Evolutionary conservation across 306 rosid species (phyloP), one percentile per base, ranked within the genome.

Genomic region (Nissolia schottii): DNA sequence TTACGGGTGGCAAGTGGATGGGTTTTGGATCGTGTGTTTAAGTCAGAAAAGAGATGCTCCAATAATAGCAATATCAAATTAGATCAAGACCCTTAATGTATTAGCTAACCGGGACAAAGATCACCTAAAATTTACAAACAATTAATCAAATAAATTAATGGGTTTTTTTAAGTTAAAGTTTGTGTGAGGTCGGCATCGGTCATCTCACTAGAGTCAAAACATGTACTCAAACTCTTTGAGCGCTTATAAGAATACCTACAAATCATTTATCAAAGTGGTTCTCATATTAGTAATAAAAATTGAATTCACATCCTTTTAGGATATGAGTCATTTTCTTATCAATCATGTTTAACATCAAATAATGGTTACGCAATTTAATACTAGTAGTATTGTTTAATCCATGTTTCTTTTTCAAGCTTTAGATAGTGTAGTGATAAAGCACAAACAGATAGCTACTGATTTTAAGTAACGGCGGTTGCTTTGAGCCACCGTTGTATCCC

Each of bases 341-440:
- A n/a, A n/a, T n/a, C n/a, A n/a, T n/a, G n/a, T n/a, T n/a, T n/a
- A n/a, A n/a, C n/a, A n/a, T n/a, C n/a, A n/a, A n/a, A n/a, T n/a
- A n/a, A 37, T 37, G 43, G 43, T 32, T 25, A 7, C 9, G 49
- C 62, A 37, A 53, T 61, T n/a, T 75, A n/a, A n/a, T n/a, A n/a
- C n/a, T n/a, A n/a, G n/a, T n/a, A n/a, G n/a, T n/a, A 54, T 53
- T 80, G 69, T 69, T 67, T 61, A 16, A 61, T 15, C 37, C 40
- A 22, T 63, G 64, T 51, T n/a, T 35, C 28, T 72, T 64, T 58
- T 13, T 79, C 19, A n/a, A n/a, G n/a, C n/a, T 28, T 3, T 67
- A 23, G 68, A 15, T 61, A 70, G 45, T 56, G 75, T 19, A 5
- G 50, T 16, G 50, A 77, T 37, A 67, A 73, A 62, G 71, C 64